Evolutionary conservation across 2,329 filamentous ascomycete species (phyloP).

Genomic region (Arthrobotrys sphaeroides): DNA sequence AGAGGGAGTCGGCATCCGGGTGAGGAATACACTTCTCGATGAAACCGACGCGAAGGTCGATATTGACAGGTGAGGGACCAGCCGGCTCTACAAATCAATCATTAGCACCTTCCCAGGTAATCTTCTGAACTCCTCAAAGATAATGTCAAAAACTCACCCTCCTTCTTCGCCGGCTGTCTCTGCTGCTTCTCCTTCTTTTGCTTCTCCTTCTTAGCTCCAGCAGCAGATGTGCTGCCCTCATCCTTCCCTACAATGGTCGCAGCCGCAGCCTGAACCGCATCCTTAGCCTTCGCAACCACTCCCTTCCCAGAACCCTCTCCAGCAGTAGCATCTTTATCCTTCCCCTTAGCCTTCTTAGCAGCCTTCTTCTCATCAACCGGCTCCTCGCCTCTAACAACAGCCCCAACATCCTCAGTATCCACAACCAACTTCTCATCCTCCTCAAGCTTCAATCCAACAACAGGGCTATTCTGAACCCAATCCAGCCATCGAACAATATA

Average conservation of each 20-base stretch:
- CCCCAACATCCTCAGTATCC: constrained; percentile 78
- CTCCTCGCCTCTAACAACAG: constrained; percentile 85
- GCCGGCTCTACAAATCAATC: constrained; percentile 67
- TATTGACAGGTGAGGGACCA: constrained; percentile 81
- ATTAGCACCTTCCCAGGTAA: background rate
- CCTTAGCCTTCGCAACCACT: constrained; percentile 65
- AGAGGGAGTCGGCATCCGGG: constrained; percentile 95
- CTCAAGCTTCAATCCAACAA: constrained; percentile 74
- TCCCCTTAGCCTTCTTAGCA: constrained; percentile 86
- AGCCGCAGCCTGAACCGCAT: constrained; percentile 65
- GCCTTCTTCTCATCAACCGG: constrained; percentile 78
- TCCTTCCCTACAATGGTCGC: constrained; percentile 59
- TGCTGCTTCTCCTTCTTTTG: constrained; percentile 91
- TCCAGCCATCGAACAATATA: constrained; percentile 91
- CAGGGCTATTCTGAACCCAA: constrained; percentile 88
- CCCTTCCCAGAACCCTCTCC: constrained; percentile 64
- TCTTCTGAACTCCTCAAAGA: background rate
- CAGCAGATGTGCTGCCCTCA: constrained; percentile 55
- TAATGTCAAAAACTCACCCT: constrained; percentile 51
- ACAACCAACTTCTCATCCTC: constrained; percentile 80
- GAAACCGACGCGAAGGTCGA: constrained; percentile 95
- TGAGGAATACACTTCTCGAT: constrained; percentile 96
- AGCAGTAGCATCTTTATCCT: constrained; percentile 81
- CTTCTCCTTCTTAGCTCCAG: constrained; percentile 71
- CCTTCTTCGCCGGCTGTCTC: constrained; percentile 64